These are phyloP conservation scores for Pseudotsuga menziesii DNA, from an alignment of 75 land plant genomes.

Conservation along the genomic window DNA sequence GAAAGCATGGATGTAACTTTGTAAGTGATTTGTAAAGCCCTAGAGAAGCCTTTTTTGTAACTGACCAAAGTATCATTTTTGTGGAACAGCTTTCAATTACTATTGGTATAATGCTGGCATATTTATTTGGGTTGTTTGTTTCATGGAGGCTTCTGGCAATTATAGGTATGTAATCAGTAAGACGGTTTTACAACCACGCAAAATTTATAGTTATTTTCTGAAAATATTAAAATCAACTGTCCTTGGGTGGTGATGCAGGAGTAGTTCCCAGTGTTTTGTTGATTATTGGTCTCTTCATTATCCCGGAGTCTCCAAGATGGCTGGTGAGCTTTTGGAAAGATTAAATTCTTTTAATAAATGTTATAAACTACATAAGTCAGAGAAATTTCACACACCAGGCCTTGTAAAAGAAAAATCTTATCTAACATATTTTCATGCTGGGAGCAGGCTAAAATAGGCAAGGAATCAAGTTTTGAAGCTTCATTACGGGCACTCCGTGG, in stretches of 20 bases:
- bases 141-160: slow-evolving; percentile 72
- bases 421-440: slow-evolving; percentile 5
- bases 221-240: neutral
- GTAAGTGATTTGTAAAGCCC: neutral
- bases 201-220: neutral
- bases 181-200: neutral
- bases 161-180: slow-evolving; percentile 31
- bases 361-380: neutral
- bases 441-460: slow-evolving; percentile 83
- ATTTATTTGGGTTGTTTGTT: slow-evolving; percentile 57
- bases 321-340: slow-evolving; percentile 46
- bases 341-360: neutral
- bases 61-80: neutral
- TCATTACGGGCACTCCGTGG: slow-evolving; percentile 91
- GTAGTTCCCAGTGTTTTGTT: slow-evolving; percentile 65
- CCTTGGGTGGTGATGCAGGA: slow-evolving; percentile 30
- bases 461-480: slow-evolving; percentile 59
- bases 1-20: neutral
- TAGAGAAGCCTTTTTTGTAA: neutral
- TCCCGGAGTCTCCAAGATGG: slow-evolving; percentile 98
- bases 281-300: slow-evolving; percentile 74
- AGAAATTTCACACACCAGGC: neutral
- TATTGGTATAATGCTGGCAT: slow-evolving; percentile 78
- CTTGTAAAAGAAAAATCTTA: neutral
- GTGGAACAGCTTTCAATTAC: slow-evolving; percentile 68